Percentiles rank a stretch among this genome's conserved stretches.
phyloP scores from a whole-genome alignment of 441 rosid genomes.

The Euphorbia celastroides region DNA sequence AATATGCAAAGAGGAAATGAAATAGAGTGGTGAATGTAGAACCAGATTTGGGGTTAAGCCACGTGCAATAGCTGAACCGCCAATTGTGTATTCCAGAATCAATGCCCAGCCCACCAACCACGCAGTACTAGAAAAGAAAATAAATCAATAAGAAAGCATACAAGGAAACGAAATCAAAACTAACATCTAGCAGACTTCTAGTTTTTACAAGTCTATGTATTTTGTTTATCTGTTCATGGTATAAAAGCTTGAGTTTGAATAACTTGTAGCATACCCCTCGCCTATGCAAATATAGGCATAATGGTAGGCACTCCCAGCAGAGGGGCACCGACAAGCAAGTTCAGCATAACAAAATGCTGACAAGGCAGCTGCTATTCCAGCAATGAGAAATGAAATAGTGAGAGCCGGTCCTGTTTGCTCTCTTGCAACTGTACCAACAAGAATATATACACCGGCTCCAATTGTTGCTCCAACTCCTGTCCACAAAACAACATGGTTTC shows the following conservation, averaged over 20 bases:
- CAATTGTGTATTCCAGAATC: constrained; percentile 89
- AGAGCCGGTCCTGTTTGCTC: constrained; percentile 97
- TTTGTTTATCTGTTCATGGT: background rate
- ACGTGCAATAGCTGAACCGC: constrained; percentile 94
- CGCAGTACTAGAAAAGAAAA: constrained; percentile 50
- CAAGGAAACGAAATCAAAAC: background rate
- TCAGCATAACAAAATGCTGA: constrained; percentile 98
- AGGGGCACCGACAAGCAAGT: constrained; percentile 90
- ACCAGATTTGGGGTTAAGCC: constrained; percentile 96
- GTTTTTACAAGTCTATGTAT: background rate
- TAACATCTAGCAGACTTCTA: background rate
- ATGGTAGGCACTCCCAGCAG: constrained; percentile 98
- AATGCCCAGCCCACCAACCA: constrained; percentile 97
- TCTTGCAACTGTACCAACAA: constrained; percentile 97
- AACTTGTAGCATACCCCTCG: constrained; percentile 56
- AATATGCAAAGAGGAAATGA: background rate
- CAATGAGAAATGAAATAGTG: constrained; percentile 75
- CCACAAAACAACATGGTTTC: too few relatives aligned
- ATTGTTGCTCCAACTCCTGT: constrained; percentile 95
- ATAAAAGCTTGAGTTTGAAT: background rate
- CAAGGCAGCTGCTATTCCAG: constrained; percentile 91
- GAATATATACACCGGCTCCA: constrained; percentile 98
- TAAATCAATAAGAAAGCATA: background rate
- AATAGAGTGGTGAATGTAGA: too few relatives aligned
- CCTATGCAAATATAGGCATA: constrained; percentile 93